Conservation (phyloP, 2,329 filamentous ascomycete species). For the Phyllosticta paracitricarpa region DNA sequence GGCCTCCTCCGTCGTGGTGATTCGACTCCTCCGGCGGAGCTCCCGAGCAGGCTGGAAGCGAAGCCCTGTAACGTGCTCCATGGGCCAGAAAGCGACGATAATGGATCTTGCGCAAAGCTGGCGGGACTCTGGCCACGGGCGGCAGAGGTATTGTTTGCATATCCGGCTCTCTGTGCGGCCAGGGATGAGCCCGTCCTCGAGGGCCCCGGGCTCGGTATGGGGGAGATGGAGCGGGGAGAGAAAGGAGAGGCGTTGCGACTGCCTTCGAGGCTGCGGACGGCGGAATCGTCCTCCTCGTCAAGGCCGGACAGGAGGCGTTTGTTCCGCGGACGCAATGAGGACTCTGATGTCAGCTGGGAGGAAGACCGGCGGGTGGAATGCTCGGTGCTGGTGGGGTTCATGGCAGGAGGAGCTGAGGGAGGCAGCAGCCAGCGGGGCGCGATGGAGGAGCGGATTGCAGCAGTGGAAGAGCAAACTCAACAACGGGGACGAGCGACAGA, state of each 20-base stretch:
- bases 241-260: slow-evolving; percentile 22
- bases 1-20: slow-evolving; percentile 24
- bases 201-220: slow-evolving; percentile 29
- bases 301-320: slow-evolving; percentile 38
- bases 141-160: background rate
- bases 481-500: background rate
- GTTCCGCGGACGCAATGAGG: slow-evolving; percentile 37
- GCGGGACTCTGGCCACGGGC: slow-evolving; percentile 7
- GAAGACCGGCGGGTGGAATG: slow-evolving; percentile 22
- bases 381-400: slow-evolving; percentile 30
- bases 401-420: slow-evolving; percentile 16
- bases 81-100: slow-evolving; percentile 32
- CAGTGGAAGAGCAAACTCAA: background rate
- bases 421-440: background rate
- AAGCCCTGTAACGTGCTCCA: slow-evolving; percentile 41
- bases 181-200: slow-evolving; percentile 22
- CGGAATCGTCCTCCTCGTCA: slow-evolving; percentile 26
- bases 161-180: background rate
- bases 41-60: slow-evolving; percentile 38
- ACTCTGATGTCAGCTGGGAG: slow-evolving; percentile 26
- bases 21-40: slow-evolving; percentile 13
- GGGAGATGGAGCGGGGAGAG: slow-evolving; percentile 34
- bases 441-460: background rate
- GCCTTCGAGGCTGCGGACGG: background rate
- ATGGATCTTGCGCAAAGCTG: slow-evolving; percentile 17